Conservation (phyloP, 768 basidiomycete genomes). For the Leccinum disarticulatum region DNA sequence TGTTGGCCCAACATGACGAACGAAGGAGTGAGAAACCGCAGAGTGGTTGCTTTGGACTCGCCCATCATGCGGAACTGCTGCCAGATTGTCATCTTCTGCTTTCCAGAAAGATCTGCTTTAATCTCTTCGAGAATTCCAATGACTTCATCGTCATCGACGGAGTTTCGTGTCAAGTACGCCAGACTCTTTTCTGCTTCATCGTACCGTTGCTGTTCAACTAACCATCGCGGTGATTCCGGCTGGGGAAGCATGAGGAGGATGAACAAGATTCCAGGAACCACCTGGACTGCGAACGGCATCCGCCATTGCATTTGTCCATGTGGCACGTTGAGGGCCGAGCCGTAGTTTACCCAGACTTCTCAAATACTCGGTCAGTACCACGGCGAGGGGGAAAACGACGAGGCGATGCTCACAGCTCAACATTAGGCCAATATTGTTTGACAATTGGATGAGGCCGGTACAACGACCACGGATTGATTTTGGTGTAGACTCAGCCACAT, state of each 20-base stretch:
- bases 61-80: slow-evolving; percentile 44
- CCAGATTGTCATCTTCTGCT: slow-evolving; percentile 33
- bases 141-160: slow-evolving; percentile 37
- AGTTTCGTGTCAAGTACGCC: slow-evolving; percentile 36
- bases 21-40: slow-evolving; percentile 47
- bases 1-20: slow-evolving; percentile 48
- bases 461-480: slow-evolving; percentile 49
- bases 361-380: slow-evolving; percentile 2
- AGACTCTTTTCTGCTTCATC: slow-evolving; percentile 41
- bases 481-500: slow-evolving; percentile 51
- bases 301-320: slow-evolving; percentile 50
- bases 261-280: slow-evolving; percentile 53
- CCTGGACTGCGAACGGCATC: slow-evolving; percentile 50
- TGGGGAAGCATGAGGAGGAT: slow-evolving; percentile 46
- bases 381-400: not conserved
- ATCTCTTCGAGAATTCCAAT: slow-evolving; percentile 44
- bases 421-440: slow-evolving; percentile 35
- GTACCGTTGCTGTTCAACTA: slow-evolving; percentile 46
- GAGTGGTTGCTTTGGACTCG: slow-evolving; percentile 40
- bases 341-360: slow-evolving; percentile 50
- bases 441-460: slow-evolving; percentile 42
- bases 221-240: slow-evolving; percentile 58
- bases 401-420: slow-evolving; percentile 30
- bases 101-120: slow-evolving; percentile 47
- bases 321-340: slow-evolving; percentile 37